These are phyloP conservation scores for Dictyostelium capitatum DNA, from an alignment of 78 protist species.

Conservation along the genomic window DNA sequence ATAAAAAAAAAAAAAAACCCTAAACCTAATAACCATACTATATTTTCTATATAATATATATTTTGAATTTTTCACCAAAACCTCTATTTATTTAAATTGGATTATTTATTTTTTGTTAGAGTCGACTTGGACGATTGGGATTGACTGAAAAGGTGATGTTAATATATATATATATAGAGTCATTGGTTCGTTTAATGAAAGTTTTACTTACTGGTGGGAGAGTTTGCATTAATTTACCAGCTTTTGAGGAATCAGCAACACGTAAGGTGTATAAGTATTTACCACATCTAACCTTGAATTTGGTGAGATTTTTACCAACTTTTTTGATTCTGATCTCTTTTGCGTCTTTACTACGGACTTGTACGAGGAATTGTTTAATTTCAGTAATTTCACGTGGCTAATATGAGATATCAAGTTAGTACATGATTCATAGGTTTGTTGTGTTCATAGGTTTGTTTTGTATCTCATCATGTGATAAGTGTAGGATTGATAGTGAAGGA, in stretches of 20 bases:
- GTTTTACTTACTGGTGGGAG: slow-evolving; percentile 96
- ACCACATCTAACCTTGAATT: slow-evolving; percentile 98
- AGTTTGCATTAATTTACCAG: slow-evolving; percentile 95
- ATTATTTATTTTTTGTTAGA: slow-evolving; percentile 15
- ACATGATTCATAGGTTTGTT: too few relatives aligned
- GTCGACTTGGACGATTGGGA: slow-evolving; percentile 35
- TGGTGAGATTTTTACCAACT: slow-evolving; percentile 86
- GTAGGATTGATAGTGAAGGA: too few relatives aligned
- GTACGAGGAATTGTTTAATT: slow-evolving; percentile 96
- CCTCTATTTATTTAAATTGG: slow-evolving; percentile 33
- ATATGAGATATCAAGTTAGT: too few relatives aligned
- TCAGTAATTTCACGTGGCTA: slow-evolving; percentile 97
- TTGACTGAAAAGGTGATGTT: not conserved
- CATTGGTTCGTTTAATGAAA: not conserved
- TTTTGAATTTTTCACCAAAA: not conserved
- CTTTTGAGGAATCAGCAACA: slow-evolving; percentile 93
- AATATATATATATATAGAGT: too few relatives aligned
- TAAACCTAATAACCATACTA: too few relatives aligned
- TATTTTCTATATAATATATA: not conserved
- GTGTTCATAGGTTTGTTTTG: too few relatives aligned
- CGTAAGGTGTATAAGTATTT: slow-evolving; percentile 96
- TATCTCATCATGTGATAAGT: too few relatives aligned
- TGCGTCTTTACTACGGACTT: slow-evolving; percentile 96
- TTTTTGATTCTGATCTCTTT: slow-evolving; percentile 95
- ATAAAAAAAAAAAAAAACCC: too few relatives aligned